Conservation (phyloP, 2,329 filamentous ascomycete species). For the Teratosphaeria gauchensis region DNA sequence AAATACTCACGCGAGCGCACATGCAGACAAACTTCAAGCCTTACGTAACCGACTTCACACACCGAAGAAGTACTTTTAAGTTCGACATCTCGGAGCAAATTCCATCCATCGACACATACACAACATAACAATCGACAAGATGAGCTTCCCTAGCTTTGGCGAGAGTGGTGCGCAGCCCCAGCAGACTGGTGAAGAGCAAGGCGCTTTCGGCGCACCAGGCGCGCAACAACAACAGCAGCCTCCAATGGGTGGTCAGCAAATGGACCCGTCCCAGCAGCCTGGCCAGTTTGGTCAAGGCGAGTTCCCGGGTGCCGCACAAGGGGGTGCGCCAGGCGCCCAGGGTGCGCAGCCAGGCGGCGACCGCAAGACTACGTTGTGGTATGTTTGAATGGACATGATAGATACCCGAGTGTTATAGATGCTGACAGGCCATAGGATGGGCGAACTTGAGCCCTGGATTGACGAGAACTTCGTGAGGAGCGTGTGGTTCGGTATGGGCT, state of each 20-base stretch:
- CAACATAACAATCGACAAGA: slow-evolving; percentile 30
- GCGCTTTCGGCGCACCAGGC: slow-evolving; percentile 40
- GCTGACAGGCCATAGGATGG: slow-evolving; percentile 61
- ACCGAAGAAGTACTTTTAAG: neutral
- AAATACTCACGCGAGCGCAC: neutral
- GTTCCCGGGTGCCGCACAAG: slow-evolving; percentile 33
- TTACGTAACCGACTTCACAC: slow-evolving; percentile 2
- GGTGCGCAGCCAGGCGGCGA: slow-evolving; percentile 31
- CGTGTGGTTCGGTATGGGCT: slow-evolving; percentile 85
- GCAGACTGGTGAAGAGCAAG: slow-evolving; percentile 21
- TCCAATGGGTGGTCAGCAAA: neutral
- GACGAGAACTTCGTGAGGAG: slow-evolving; percentile 98
- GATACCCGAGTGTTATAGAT: neutral
- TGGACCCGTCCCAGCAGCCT: slow-evolving; percentile 35
- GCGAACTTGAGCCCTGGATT: slow-evolving; percentile 97
- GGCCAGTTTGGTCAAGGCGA: slow-evolving; percentile 45
- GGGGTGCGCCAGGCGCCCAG: slow-evolving; percentile 30
- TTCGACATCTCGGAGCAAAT: neutral
- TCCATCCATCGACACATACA: neutral
- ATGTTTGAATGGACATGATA: slow-evolving; percentile 15
- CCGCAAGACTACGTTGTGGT: slow-evolving; percentile 46
- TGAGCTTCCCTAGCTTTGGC: slow-evolving; percentile 57
- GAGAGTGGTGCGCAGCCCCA: slow-evolving; percentile 51
- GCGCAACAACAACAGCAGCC: slow-evolving; percentile 24
- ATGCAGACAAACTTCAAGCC: slow-evolving; percentile 7